Base-by-base conservation (phyloP, 306 rosid species). In the Benincasa hispida region DNA sequence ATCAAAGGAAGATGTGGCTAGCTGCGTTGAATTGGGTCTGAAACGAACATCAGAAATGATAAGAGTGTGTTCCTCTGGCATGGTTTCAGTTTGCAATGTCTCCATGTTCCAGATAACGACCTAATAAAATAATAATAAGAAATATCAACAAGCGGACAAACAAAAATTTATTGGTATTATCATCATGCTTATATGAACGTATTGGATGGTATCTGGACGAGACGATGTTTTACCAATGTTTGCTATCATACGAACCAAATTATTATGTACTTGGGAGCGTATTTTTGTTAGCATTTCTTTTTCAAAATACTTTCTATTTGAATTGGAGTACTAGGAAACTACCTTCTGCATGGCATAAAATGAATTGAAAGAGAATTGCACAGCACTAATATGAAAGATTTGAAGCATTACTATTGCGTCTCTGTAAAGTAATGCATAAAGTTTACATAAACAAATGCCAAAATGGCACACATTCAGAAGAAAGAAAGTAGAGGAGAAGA, bases 1-100 rank as follows among this genome's bases (percentile, higher is more conserved):
- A 85, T 93, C 98, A 80, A 90, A 90, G 76, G 98, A 93, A 79
- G 98, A 86, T 10, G 98, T 93, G 74, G 97, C 98, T 79, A 93
- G 81, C 87, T 93, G 94, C 78, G 94, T 83, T 77, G 97, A 88
- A 90, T 93, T 90, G 65, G 97, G 94, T 86, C 96, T 87, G 81
- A 93, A 91, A 59, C 94, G 94, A 80, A 93, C 97, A 82, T 93
- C 98, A 5, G 98, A 86, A 81, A 93, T 91, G 68, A 93, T 78
- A 62, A 79, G 68, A 39, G 25, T 74, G 82, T 93, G 97, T 5
- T 88, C 97, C 83, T 90, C 98, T 0, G 90, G 72, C 17, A 88
- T 88, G 88, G 77, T 90, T 69, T 91, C 88, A 65, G 97, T 90
- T 80, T 87, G 87, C 79, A 91, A 84, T 62, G 96, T 93, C 76